Conservation (phyloP, 2,329 filamentous ascomycete genomes). For the Aureobasidium namibiae region DNA sequence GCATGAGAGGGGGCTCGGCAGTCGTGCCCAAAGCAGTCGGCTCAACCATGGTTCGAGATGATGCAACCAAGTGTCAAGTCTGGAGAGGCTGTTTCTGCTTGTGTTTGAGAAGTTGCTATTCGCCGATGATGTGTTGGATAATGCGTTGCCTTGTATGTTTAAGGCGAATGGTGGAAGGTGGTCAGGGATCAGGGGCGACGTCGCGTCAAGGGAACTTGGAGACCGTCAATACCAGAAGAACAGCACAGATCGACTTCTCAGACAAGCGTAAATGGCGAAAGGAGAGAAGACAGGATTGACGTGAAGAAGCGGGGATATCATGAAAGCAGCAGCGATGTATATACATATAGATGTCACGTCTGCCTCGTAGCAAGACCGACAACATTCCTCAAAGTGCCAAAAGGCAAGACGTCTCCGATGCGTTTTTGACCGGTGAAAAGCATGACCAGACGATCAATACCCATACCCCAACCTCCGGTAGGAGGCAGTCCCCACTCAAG, state of each 20-base stretch:
- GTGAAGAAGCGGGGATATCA: constrained; percentile 1
- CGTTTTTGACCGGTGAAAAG: constrained; percentile 68
- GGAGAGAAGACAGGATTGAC: not conserved
- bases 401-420: constrained; percentile 80
- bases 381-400: constrained; percentile 68
- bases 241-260: not conserved
- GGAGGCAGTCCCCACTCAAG: constrained; percentile 88
- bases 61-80: not conserved
- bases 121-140: not conserved
- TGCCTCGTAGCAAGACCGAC: constrained; percentile 27
- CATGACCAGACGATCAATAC: constrained; percentile 87
- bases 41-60: not conserved
- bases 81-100: not conserved
- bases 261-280: not conserved
- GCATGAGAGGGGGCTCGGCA: not conserved
- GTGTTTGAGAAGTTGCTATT: not conserved
- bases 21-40: not conserved
- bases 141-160: not conserved
- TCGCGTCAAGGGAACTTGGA: too few species aligned
- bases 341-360: not conserved
- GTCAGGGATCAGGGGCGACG: not conserved
- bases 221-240: not conserved
- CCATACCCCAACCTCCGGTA: constrained; percentile 94
- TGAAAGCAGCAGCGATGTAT: not conserved
- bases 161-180: not conserved